Base-by-base conservation (phyloP, 2,329 filamentous ascomycete genomes). In the Pseudogymnoascus sp. region DNA sequence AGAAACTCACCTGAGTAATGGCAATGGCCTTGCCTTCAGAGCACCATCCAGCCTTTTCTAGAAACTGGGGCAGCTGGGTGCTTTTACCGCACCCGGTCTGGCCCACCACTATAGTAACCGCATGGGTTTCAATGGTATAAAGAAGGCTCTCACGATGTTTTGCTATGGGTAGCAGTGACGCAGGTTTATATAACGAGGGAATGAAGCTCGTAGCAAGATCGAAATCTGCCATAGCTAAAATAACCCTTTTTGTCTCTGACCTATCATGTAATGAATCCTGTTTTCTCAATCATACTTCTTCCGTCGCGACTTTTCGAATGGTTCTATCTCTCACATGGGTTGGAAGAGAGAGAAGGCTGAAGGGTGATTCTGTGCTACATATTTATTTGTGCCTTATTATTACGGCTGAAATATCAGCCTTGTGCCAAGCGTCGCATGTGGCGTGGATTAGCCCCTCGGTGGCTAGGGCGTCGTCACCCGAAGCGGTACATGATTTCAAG, bases 51-150 rank as follows among this genome's bases (percentile, higher is more conserved):
- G 89, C 90, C 69, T 90, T 82, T 64, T 96, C 87, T 11, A 97
- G 82, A 70, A 89, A 97, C 69, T 97, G 93, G 0, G 94, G 94
- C 47, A 97, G 88, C 73, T 97, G 94, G 0, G 94, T 97, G 1
- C 92, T 96, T 76, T 97, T 97, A 44, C 93, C 92, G 23, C 90
- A 96, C 3, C 94, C 94, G 1, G 94, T 97, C 73, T 97, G 92
- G 7, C 93, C 94, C 62, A 97, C 86, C 11, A 97, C 85, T 60
- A 97, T 91, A 0, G 90, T 93, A 63, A 97, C 88, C 0, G 90
- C 88, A 67, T 85, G 85, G 6, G 85, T 92, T 74, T 97, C 93
- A 64, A 97, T 84, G 12, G 92, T 82, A 75, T 96, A 97, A 1
- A 97, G 82, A 1, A 99, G 79, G 62, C 82, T 85, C 63, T 94